Evolutionary conservation across 257 asterid species (phyloP).

Genomic region (Capsicum chinense): DNA sequence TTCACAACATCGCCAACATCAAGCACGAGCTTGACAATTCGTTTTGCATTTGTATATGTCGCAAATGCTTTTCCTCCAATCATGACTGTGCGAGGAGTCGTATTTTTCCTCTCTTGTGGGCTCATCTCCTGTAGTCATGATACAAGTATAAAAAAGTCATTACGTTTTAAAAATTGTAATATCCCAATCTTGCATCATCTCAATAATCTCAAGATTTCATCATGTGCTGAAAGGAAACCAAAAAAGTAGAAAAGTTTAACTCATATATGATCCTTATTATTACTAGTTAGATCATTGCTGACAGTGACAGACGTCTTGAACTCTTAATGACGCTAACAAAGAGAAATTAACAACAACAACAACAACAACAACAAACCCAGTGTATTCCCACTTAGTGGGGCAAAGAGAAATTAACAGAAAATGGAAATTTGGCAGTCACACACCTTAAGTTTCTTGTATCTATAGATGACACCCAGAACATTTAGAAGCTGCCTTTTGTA

Average conservation of each 20-base stretch:
- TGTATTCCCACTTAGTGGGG: too few relatives aligned
- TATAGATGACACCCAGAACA: slow-evolving; percentile 83
- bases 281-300: background rate
- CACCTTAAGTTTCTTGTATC: slow-evolving; percentile 99
- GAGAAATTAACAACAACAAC: slow-evolving; percentile 20
- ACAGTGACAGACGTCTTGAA: slow-evolving; percentile 10
- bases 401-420: slow-evolving; percentile 21
- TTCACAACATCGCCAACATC: slow-evolving; percentile 96
- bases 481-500: slow-evolving; percentile 97
- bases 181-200: slow-evolving; percentile 20
- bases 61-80: slow-evolving; percentile 99
- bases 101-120: slow-evolving; percentile 72
- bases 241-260: slow-evolving; percentile 18
- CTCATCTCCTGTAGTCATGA: slow-evolving; percentile 76
- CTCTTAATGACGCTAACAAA: background rate
- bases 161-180: background rate
- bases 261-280: background rate
- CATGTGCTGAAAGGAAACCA: slow-evolving; percentile 10
- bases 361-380: too few relatives aligned
- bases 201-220: slow-evolving; percentile 18
- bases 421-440: slow-evolving; percentile 39
- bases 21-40: slow-evolving; percentile 92
- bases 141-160: slow-evolving; percentile 14
- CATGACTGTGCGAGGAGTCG: slow-evolving; percentile 95
- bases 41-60: slow-evolving; percentile 92